Evolutionary conservation across 2,329 filamentous ascomycete genomes (phyloP).

Genomic region (Pseudomassariella vexata): DNA sequence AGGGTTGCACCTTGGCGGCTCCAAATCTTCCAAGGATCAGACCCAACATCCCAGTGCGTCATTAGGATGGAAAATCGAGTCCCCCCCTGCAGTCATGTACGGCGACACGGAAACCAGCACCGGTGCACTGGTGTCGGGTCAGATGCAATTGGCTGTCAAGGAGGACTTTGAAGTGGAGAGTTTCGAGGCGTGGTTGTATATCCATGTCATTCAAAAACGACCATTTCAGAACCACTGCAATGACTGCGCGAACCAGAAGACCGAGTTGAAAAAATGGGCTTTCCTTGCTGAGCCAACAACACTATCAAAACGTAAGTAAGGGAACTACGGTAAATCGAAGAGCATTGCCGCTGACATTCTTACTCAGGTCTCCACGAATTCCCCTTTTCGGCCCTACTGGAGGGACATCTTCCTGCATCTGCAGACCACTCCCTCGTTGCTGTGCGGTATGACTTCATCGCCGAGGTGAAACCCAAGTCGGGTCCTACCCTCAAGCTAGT

Average conservation of each 20-base stretch:
- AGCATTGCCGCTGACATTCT: constrained; percentile 17
- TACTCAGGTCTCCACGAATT: constrained; percentile 66
- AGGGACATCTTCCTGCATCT: constrained; percentile 78
- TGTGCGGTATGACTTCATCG: constrained; percentile 74
- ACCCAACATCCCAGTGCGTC: constrained; percentile 32
- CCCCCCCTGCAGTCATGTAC: constrained; percentile 79
- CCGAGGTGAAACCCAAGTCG: constrained; percentile 55
- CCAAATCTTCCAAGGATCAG: constrained; percentile 32
- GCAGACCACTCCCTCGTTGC: constrained; percentile 67
- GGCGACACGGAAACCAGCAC: constrained; percentile 69
- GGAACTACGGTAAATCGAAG: constrained; percentile 5
- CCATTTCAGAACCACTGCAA: constrained; percentile 75
- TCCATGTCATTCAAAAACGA: constrained; percentile 70
- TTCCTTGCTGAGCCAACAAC: constrained; percentile 57
- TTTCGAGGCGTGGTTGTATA: constrained; percentile 67
- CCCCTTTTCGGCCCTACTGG: constrained; percentile 83
- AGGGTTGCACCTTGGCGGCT: constrained; percentile 34
- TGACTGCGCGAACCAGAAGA: constrained; percentile 67
- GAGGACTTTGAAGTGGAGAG: constrained; percentile 66
- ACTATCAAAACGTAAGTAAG: constrained; percentile 42
- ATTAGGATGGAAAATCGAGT: constrained; percentile 65
- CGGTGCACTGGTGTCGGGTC: constrained; percentile 80
- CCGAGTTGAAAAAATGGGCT: constrained; percentile 72
- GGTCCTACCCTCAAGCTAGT: constrained; percentile 57
- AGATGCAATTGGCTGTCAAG: constrained; percentile 67